Conservation (phyloP, 2,329 filamentous ascomycete species). For the Nemania diffusa region DNA sequence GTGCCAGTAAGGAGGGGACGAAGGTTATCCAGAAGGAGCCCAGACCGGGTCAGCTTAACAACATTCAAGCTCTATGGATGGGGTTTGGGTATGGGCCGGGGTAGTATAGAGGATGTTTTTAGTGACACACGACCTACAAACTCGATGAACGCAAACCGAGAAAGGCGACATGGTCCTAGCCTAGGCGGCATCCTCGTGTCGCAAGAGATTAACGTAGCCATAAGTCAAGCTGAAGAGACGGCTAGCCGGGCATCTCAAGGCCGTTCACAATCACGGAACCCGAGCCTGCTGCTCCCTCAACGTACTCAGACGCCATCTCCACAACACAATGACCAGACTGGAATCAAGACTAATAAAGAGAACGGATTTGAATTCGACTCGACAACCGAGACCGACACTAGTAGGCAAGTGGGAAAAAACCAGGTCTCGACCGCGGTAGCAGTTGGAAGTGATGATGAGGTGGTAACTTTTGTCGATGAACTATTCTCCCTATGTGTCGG, state of each 20-base stretch:
- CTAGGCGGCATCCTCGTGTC: conserved; percentile 71
- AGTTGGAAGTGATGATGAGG: conserved; percentile 51
- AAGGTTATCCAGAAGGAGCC: conserved; percentile 42
- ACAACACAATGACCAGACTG: background rate
- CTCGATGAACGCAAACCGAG: conserved; percentile 28
- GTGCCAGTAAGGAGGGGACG: conserved; percentile 43
- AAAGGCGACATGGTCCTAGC: conserved; percentile 34
- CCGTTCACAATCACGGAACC: conserved; percentile 18
- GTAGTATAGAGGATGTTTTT: conserved; percentile 9
- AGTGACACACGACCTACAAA: conserved; percentile 32
- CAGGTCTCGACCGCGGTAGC: conserved; percentile 49
- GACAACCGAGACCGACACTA: conserved; percentile 36
- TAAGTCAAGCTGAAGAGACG: conserved; percentile 48
- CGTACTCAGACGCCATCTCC: background rate
- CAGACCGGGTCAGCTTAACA: conserved; percentile 46
- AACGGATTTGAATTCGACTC: conserved; percentile 7
- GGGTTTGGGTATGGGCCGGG: conserved; percentile 35
- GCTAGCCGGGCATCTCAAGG: conserved; percentile 15
- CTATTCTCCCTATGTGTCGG: conserved; percentile 46
- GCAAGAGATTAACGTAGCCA: conserved; percentile 69
- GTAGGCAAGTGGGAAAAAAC: conserved; percentile 27
- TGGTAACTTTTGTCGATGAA: conserved; percentile 48
- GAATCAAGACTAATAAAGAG: background rate
- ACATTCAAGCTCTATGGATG: conserved; percentile 52
- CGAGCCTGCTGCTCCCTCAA: background rate